These are phyloP conservation scores for Lupinus albus DNA, from an alignment of 306 rosid species.

Conservation along the genomic window DNA sequence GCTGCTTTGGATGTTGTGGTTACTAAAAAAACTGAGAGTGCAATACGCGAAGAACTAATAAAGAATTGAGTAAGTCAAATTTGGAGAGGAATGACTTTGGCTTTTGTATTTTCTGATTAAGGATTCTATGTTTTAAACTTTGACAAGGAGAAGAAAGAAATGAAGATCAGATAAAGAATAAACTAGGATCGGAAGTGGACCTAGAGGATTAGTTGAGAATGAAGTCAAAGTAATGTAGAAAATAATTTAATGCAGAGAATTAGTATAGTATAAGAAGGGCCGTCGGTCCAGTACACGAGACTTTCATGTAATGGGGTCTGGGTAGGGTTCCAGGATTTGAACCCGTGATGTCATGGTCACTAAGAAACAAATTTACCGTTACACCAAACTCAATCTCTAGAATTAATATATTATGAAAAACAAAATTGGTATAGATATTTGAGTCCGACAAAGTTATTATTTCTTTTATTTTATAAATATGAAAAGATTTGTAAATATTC, in stretches of 20 bases:
- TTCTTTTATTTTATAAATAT: background rate
- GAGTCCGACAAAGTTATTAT: background rate
- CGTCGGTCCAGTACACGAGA: no score
- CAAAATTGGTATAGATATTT: conserved; percentile 11
- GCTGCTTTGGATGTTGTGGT: background rate
- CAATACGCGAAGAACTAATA: background rate
- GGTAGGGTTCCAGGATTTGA: no score
- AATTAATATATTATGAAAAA: background rate
- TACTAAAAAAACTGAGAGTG: background rate
- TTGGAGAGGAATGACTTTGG: conserved; percentile 11
- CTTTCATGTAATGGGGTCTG: no score
- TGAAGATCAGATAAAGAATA: conserved; percentile 2
- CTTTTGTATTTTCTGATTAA: conserved; percentile 24
- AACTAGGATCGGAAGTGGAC: background rate
- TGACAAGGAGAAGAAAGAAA: background rate
- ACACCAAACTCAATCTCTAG: no score
- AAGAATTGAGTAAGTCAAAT: background rate
- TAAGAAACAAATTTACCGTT: no score
- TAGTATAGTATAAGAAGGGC: no score
- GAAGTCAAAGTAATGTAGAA: conserved; percentile 21
- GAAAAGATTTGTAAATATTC: background rate
- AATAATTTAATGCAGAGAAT: background rate
- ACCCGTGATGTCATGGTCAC: no score
- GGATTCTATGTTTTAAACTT: conserved; percentile 5
- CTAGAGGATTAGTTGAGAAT: conserved; percentile 1